Evolutionary conservation across 2,329 filamentous ascomycete species (phyloP), one percentile per base, ranked within the genome.

Genomic region (Pseudocercospora musae): DNA sequence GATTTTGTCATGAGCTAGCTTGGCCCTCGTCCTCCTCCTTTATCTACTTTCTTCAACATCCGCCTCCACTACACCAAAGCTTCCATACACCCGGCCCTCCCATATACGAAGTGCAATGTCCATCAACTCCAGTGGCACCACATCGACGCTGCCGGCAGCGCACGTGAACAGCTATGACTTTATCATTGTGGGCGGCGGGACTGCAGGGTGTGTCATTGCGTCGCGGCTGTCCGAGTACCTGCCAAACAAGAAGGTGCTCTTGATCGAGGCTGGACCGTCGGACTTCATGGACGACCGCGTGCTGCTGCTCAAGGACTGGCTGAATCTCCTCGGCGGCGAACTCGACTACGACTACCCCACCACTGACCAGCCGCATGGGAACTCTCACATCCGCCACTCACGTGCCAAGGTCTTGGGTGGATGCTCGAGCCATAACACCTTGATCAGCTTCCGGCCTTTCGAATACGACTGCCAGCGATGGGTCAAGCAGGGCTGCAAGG

Each of bases 271-370:
- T 68, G 92, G 92, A 50, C 92, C 92, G 59, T 94, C 90, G 75
- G 92, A 96, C 77, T 95, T 88, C 78, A 90, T 90, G 81, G 90
- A 96, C 77, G 89, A 95, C 77, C 87, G 91, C 60, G 92, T 96
- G 50, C 84, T 96, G 56, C 87, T 94, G 71, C 84, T 96, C 69
- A 92, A 92, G 73, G 88, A 96, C 78, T 96, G 92, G 92, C 82
- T 96, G 67, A 87, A 84, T 67, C 82, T 96, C 56, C 86, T 96
- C 27, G 92, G 92, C 67, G 91, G 91, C 73, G 87, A 96, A 73
- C 85, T 96, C 64, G 92, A 96, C 79, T 96, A 94, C 78, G 92
- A 96, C 78, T 96, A 96, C 78, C 86, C 86, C 72, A 96, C 92
- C 33, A 91, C 88, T 53, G 91, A 96, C 79, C 92, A 96, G 81